Conservation (phyloP, 169 alveolate genomes). For the Ichthyophthirius multifiliis region DNA sequence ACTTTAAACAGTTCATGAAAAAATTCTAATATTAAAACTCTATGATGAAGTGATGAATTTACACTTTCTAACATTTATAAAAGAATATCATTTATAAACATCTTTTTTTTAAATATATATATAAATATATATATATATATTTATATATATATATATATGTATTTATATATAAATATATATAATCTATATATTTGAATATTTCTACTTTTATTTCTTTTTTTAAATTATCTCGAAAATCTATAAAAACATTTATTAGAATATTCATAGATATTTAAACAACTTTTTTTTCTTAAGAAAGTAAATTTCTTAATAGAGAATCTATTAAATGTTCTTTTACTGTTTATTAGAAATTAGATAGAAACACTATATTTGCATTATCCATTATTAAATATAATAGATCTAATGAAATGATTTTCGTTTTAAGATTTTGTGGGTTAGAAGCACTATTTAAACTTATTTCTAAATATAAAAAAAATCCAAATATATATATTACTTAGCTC, state of each 20-base stretch:
- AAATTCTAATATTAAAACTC: slow-evolving; percentile 54
- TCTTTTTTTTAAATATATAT: background rate
- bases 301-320: background rate
- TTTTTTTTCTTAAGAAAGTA: background rate
- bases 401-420: background rate
- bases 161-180: background rate
- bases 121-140: background rate
- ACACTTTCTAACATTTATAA: background rate
- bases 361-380: background rate
- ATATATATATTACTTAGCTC: background rate
- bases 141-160: background rate
- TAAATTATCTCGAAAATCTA: background rate
- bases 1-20: slow-evolving; percentile 50
- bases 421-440: background rate
- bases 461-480: background rate
- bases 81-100: background rate
- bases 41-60: background rate
- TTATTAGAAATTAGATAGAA: background rate
- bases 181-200: too few species aligned
- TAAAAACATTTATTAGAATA: background rate
- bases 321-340: background rate
- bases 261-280: background rate
- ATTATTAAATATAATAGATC: background rate
- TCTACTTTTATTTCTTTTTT: background rate
- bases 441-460: background rate